Percentiles rank a stretch among this genome's conserved stretches.
These are phyloP conservation scores for Phytophthora palmivora DNA, from an alignment of 352 stramenopile genomes.

Conservation along the genomic window DNA sequence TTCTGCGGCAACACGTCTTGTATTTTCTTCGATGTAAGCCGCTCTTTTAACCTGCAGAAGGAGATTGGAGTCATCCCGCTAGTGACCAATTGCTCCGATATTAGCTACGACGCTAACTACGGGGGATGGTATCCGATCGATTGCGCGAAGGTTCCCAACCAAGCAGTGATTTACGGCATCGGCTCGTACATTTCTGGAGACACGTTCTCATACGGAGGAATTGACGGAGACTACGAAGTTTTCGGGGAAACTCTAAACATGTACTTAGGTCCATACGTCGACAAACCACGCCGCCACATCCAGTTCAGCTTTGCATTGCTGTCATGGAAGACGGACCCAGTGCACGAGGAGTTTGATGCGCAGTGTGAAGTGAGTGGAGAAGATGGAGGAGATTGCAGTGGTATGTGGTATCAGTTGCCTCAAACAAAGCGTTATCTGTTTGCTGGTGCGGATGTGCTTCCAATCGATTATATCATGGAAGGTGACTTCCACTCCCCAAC, in stretches of 20 bases:
- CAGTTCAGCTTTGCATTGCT: conserved; percentile 54
- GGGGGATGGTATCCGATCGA: conserved; percentile 43
- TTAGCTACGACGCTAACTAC: conserved; percentile 54
- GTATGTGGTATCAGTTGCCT: conserved; percentile 52
- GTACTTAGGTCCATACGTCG: conserved; percentile 41
- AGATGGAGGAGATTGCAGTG: conserved; percentile 33
- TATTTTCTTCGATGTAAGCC: conserved; percentile 43
- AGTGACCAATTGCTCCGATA: conserved; percentile 34
- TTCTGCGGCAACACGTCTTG: conserved; percentile 47
- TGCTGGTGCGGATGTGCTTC: conserved; percentile 41
- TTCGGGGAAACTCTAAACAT: conserved; percentile 16
- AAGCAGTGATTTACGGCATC: conserved; percentile 48
- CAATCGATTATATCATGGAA: conserved; percentile 20
- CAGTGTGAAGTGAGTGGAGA: conserved; percentile 37
- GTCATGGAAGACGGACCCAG: conserved; percentile 38
- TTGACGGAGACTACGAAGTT: conserved; percentile 23
- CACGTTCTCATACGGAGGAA: conserved; percentile 29
- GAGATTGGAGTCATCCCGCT: conserved; percentile 44
- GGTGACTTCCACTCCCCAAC: conserved; percentile 51
- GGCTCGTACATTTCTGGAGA: conserved; percentile 56
- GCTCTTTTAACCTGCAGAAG: conserved; percentile 41
- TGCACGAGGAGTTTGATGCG: conserved; percentile 42
- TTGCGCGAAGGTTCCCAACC: conserved; percentile 34
- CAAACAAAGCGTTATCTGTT: conserved; percentile 55
- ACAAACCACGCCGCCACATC: conserved; percentile 43